phyloP scores from a whole-genome alignment of 108 stramenopile species.

The Seminavis robusta region DNA sequence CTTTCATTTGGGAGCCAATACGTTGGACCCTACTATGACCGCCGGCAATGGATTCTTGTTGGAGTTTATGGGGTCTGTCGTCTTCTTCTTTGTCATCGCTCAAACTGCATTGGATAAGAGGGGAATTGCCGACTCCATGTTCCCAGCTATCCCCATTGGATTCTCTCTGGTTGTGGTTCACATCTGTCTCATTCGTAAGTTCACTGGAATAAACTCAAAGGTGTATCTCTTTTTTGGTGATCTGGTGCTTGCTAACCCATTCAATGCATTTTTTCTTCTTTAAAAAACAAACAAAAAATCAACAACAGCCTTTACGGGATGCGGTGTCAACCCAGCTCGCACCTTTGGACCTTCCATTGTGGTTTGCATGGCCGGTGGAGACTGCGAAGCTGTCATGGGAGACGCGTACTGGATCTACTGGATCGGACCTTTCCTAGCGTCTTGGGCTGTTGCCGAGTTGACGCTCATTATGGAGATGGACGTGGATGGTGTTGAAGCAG shows the following conservation, averaged over 20 bases:
- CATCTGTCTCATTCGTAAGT: constrained; percentile 31
- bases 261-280: too few species aligned
- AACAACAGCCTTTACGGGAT: constrained; percentile 65
- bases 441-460: constrained; percentile 8
- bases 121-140: constrained; percentile 10
- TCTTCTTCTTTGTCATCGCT: constrained; percentile 33
- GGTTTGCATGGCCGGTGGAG: constrained; percentile 25
- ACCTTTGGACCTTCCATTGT: constrained; percentile 49
- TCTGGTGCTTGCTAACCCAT: too few species aligned
- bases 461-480: too few species aligned
- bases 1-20: constrained; percentile 40
- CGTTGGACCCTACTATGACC: constrained; percentile 12
- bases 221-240: too few species aligned
- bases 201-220: too few species aligned
- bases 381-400: constrained; percentile 6
- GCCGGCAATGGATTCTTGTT: constrained; percentile 35
- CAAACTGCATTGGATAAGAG: constrained; percentile 27
- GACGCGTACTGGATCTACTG: constrained; percentile 33
- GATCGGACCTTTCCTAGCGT: constrained; percentile 37
- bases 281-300: too few species aligned
- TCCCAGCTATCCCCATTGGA: constrained; percentile 39
- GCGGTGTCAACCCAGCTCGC: constrained; percentile 60
- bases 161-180: constrained; percentile 32
- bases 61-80: constrained; percentile 47
- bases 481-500: too few species aligned